Evolutionary conservation across 768 basidiomycete species (phyloP).

Genomic region (Mycena latifolia): DNA sequence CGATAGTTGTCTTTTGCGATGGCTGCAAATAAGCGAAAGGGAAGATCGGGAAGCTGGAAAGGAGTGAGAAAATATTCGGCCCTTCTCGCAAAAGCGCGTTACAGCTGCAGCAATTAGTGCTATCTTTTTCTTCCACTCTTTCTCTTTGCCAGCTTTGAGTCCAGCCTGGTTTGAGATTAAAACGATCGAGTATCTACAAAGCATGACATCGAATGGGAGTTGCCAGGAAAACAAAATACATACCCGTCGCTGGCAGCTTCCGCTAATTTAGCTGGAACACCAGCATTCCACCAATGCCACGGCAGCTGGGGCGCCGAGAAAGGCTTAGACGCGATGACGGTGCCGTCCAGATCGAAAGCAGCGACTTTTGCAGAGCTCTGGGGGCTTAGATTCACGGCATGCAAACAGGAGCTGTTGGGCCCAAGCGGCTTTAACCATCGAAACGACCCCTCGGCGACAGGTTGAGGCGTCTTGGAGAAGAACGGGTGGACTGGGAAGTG

Average conservation of each 20-base stretch:
- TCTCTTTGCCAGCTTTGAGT: slow-evolving; percentile 57
- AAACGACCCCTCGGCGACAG: slow-evolving; percentile 39
- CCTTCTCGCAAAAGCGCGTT: slow-evolving; percentile 31
- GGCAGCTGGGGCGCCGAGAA: slow-evolving; percentile 46
- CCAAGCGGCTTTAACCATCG: slow-evolving; percentile 57
- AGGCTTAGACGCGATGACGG: slow-evolving; percentile 67
- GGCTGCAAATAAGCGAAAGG: slow-evolving; percentile 86
- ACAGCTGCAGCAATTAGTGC: slow-evolving; percentile 74
- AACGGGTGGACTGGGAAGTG: slow-evolving; percentile 53
- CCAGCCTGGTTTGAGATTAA: slow-evolving; percentile 85
- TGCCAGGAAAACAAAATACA: neutral
- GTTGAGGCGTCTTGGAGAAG: slow-evolving; percentile 46
- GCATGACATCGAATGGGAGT: neutral
- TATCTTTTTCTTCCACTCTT: slow-evolving; percentile 85
- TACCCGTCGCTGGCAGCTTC: slow-evolving; percentile 73
- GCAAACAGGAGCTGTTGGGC: slow-evolving; percentile 56
- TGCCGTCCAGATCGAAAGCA: slow-evolving; percentile 90
- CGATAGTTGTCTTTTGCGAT: slow-evolving; percentile 79
- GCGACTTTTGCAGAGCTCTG: slow-evolving; percentile 70
- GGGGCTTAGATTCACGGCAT: slow-evolving; percentile 57
- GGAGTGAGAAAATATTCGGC: neutral
- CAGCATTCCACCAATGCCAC: slow-evolving; percentile 82
- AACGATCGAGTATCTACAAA: slow-evolving; percentile 73
- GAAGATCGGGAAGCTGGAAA: slow-evolving; percentile 74
- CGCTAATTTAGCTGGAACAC: slow-evolving; percentile 73